phyloP scores from a whole-genome alignment of 768 basidiomycete species.

The Amyloporia xantha region DNA sequence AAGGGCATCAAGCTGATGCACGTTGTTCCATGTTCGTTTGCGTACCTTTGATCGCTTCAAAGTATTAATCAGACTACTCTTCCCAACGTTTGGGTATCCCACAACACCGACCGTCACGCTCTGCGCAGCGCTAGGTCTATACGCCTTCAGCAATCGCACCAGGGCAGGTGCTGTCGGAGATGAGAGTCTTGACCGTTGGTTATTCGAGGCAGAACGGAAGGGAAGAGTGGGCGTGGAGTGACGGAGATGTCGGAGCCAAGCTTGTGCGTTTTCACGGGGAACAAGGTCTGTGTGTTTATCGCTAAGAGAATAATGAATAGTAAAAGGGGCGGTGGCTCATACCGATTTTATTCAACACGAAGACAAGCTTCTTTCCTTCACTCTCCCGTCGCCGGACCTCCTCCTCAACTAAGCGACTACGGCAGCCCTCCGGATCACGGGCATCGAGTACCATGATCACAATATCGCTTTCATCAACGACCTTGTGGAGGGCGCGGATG shows the following conservation, averaged over 20 bases:
- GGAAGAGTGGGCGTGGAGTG: conserved; percentile 91
- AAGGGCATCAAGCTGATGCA: not conserved
- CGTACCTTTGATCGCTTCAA: conserved; percentile 70
- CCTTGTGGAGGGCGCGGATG: conserved; percentile 77
- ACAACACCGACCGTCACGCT: conserved; percentile 86
- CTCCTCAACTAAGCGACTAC: conserved; percentile 90
- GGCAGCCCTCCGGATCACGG: conserved; percentile 89
- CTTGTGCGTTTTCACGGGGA: conserved; percentile 79
- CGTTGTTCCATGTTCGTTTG: not conserved
- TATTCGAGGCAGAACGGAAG: conserved; percentile 74
- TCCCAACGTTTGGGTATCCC: conserved; percentile 96
- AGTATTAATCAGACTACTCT: conserved; percentile 91
- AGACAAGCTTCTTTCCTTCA: conserved; percentile 89
- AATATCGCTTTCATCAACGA: conserved; percentile 91
- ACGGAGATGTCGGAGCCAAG: conserved; percentile 88
- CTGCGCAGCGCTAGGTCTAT: conserved; percentile 57
- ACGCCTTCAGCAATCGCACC: conserved; percentile 77
- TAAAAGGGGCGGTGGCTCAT: conserved; percentile 24
- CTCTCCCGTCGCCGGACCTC: conserved; percentile 80
- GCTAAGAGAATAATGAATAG: not conserved
- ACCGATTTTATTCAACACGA: conserved; percentile 98
- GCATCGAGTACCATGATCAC: conserved; percentile 89
- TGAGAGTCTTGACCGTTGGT: conserved; percentile 77
- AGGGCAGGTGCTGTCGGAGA: conserved; percentile 71
- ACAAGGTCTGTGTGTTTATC: conserved; percentile 62